These are phyloP conservation scores for Teunomyces funiuensis DNA, from an alignment of 805 yeast species.

Conservation along the genomic window DNA sequence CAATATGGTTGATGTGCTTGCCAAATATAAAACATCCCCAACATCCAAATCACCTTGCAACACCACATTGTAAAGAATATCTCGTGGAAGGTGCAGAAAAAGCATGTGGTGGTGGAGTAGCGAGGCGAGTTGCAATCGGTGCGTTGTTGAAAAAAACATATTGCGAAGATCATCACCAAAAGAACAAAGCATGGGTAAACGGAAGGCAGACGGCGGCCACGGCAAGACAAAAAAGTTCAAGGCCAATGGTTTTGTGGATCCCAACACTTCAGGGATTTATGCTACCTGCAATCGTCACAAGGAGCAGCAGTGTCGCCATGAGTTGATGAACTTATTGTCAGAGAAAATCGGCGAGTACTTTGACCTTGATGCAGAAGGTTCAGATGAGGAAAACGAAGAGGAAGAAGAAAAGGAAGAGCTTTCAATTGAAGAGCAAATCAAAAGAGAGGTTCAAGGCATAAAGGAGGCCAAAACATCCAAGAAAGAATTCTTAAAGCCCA, in stretches of 20 bases:
- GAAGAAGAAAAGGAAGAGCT: constrained; percentile 27
- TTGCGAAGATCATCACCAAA: constrained; percentile 1
- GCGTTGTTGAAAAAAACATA: background rate
- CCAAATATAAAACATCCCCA: constrained; percentile 7
- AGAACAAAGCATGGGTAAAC: constrained; percentile 26
- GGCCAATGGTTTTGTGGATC: constrained; percentile 62
- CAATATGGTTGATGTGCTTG: background rate
- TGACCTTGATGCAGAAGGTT: constrained; percentile 19
- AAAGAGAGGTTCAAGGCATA: constrained; percentile 66
- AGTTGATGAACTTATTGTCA: constrained; percentile 56
- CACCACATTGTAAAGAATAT: constrained; percentile 10
- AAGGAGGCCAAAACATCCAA: constrained; percentile 45
- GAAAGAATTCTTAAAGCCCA: constrained; percentile 50
- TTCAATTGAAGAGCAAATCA: constrained; percentile 74
- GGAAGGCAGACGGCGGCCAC: constrained; percentile 18
- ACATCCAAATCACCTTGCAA: constrained; percentile 16
- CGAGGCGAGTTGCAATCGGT: background rate
- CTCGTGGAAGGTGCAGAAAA: constrained; percentile 7
- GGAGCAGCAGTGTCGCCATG: constrained; percentile 77
- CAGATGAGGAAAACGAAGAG: constrained; percentile 29
- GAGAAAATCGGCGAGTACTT: constrained; percentile 39
- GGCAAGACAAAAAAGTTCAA: constrained; percentile 44
- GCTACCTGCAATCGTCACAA: constrained; percentile 84
- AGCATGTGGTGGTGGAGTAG: background rate
- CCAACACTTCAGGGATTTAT: constrained; percentile 82